These are phyloP conservation scores for Monosporascus sp. DNA, from an alignment of 2,329 filamentous ascomycete genomes.

Conservation along the genomic window DNA sequence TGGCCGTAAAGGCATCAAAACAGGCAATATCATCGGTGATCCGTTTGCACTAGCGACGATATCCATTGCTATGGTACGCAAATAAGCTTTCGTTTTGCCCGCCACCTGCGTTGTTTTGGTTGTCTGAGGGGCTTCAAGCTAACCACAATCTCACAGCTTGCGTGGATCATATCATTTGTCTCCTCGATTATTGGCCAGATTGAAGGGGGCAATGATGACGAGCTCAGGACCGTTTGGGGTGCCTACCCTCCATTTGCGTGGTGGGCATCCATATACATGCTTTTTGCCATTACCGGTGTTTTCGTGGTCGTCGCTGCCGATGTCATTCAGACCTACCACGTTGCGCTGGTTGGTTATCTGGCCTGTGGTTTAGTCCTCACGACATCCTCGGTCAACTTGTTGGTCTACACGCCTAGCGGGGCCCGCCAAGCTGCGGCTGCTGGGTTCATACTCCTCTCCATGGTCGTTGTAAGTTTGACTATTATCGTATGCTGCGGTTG, in stretches of 20 bases:
- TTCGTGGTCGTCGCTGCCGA: slow-evolving; percentile 80
- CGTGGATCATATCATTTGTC: slow-evolving; percentile 91
- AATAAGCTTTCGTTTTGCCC: slow-evolving; percentile 11
- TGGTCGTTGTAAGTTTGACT: slow-evolving; percentile 68
- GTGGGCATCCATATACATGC: slow-evolving; percentile 84
- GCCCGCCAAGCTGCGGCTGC: slow-evolving; percentile 82
- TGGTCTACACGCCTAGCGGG: slow-evolving; percentile 71
- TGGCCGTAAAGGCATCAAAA: slow-evolving; percentile 56
- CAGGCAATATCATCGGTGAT: slow-evolving; percentile 90
- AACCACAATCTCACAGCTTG: slow-evolving; percentile 55
- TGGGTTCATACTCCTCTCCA: slow-evolving; percentile 88
- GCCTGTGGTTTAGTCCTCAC: slow-evolving; percentile 77
- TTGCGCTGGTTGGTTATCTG: slow-evolving; percentile 85
- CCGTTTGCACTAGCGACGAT: slow-evolving; percentile 93
- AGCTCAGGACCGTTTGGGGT: slow-evolving; percentile 26
- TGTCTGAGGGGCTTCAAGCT: slow-evolving; percentile 2
- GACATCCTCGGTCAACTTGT: slow-evolving; percentile 77
- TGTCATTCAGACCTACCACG: slow-evolving; percentile 80
- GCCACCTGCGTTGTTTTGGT: slow-evolving; percentile 1
- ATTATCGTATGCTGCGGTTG: background rate
- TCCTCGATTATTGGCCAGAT: slow-evolving; percentile 70
- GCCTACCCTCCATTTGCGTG: slow-evolving; percentile 81
- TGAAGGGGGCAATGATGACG: slow-evolving; percentile 24
- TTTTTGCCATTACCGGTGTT: slow-evolving; percentile 76
- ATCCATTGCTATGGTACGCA: slow-evolving; percentile 81